phyloP scores from a whole-genome alignment of 139 green algal species.

The Micromonas pusilla region DNA sequence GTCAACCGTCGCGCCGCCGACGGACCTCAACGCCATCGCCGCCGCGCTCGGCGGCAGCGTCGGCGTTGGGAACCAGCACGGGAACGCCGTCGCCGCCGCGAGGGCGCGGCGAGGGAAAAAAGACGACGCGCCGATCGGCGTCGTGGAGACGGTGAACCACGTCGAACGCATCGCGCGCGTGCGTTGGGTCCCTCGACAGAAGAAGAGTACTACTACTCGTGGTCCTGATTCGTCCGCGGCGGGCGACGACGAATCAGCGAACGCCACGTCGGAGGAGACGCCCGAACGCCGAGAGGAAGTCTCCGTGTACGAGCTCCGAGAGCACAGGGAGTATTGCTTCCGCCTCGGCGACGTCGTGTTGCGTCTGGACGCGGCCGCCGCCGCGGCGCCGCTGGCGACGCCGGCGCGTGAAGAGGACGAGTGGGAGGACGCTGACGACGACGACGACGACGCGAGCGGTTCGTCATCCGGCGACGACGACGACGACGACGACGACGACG shows the following conservation, averaged over 20 bases:
- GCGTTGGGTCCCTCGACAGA: constrained; percentile 31
- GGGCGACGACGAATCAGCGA: too few species aligned
- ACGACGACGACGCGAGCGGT: background rate
- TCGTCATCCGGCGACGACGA: background rate
- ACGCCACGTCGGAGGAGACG: background rate
- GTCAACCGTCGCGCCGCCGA: background rate
- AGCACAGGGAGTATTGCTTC: constrained; percentile 41
- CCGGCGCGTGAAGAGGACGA: background rate
- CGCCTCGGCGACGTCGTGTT: constrained; percentile 36
- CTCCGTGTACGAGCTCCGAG: constrained; percentile 41
- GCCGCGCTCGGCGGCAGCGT: background rate
- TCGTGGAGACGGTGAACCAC: constrained; percentile 32
- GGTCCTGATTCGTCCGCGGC: too few species aligned
- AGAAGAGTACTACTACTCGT: too few species aligned
- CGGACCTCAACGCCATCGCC: background rate
- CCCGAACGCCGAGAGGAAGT: constrained; percentile 12
- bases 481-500: background rate
- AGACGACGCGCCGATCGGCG: constrained; percentile 23
- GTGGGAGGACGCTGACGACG: background rate
- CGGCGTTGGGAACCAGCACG: too few species aligned
- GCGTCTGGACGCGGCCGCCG: constrained; percentile 12
- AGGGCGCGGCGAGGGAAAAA: background rate
- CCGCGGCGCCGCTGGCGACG: background rate
- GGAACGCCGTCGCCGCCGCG: too few species aligned
- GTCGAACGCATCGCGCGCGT: constrained; percentile 35